Evolutionary conservation across 768 basidiomycete genomes (phyloP), one percentile per base, ranked within the genome.

Genomic region (Tulasnella sp.): DNA sequence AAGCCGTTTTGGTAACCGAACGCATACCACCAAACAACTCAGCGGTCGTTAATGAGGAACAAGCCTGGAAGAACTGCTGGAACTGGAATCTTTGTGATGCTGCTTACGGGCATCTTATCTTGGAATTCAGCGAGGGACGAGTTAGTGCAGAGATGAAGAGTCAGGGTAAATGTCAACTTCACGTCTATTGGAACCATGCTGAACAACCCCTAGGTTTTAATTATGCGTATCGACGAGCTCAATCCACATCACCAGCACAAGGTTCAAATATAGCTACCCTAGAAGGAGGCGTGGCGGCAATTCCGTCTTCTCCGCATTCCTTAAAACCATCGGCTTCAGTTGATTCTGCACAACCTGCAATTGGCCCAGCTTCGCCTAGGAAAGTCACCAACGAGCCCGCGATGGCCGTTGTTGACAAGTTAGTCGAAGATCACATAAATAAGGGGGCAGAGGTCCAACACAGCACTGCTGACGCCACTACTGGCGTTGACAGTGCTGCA

Each of bases 21-120:
- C 77, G 87, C 40, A 67, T 95, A 5, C 92, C 92, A 1, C 67
- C 73, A 4, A 57, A 70, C 0, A 69, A 73, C 7, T 71, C 74
- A 2, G 74, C 75, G 2, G 22, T 37, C 8, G 39, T 34, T 13
- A 19, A 42, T 25, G 93, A 99, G 64, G 91, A 96, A 59, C 79
- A 83, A 3, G 81, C 87, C 0, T 99, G 95, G 95, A 99, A 96
- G 67, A 96, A 95, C 64, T 90, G 88, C 63, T 96, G 93, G 93
- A 90, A 95, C 63, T 95, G 93, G 93, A 93, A 96, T 61, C 68
- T 98, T 37, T 91, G 91, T 57, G 95, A 99, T 59, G 93, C 93
- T 5, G 86, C 90, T 2, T 95, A 83, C 55, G 93, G 95, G 1
- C 79, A 79, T 9, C 73, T 99, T 29, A 70, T 95, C 1, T 69